Evolutionary conservation across 345 rosid genomes (phyloP).

Genomic region (Arabidopsis suecica): DNA sequence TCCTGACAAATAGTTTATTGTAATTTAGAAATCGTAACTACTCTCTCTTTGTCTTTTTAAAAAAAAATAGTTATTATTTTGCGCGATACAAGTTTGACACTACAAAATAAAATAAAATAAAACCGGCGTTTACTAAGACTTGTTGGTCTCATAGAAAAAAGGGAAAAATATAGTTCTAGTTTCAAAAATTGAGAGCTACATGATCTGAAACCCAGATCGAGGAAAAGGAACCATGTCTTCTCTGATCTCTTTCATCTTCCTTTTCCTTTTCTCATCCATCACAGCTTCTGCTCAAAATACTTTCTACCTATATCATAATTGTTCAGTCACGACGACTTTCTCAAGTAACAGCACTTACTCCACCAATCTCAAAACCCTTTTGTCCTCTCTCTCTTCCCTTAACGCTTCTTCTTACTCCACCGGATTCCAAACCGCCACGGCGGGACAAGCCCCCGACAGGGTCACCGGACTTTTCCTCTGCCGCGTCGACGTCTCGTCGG

Average conservation of each 20-base stretch:
- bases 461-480: constrained; percentile 49
- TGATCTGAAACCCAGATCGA: neutral
- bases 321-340: constrained; percentile 4
- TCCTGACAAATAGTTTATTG: too few species aligned
- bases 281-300: constrained; percentile 37
- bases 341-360: constrained; percentile 28
- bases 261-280: constrained; percentile 29
- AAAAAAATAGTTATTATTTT: too few species aligned
- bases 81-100: too few species aligned
- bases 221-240: neutral
- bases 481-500: constrained; percentile 30
- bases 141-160: too few species aligned
- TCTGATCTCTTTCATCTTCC: neutral
- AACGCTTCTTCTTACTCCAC: neutral
- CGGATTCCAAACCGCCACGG: constrained; percentile 46
- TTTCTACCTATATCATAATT: rapidly evolving
- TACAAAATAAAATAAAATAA: too few species aligned
- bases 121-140: too few species aligned
- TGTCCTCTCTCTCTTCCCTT: neutral
- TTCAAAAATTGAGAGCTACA: neutral
- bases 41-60: too few species aligned
- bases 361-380: constrained; percentile 14
- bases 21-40: too few species aligned
- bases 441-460: constrained; percentile 40
- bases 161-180: too few species aligned